These are phyloP conservation scores for Trichoderma koningiopsis DNA, from an alignment of 2,329 filamentous ascomycete species.

Conservation along the genomic window DNA sequence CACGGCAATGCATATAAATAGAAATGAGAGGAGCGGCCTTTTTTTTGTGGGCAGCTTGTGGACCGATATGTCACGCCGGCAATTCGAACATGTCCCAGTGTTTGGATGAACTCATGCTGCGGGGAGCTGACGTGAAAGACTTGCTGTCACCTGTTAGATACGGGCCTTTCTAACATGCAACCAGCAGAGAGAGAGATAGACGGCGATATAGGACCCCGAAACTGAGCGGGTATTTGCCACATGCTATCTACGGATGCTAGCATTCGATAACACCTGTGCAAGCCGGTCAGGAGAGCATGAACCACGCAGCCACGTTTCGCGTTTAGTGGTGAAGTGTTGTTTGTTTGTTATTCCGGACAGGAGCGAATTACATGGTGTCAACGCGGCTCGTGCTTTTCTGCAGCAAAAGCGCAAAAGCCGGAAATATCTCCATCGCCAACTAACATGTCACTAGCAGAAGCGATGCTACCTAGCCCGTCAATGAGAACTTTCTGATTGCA, in stretches of 20 bases:
- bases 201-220: not conserved
- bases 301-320: slow-evolving; percentile 7
- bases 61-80: not conserved
- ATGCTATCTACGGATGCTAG: not conserved
- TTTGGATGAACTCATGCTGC: not conserved
- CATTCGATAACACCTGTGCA: not conserved
- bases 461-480: not conserved
- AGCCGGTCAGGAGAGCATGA: not conserved
- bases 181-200: not conserved
- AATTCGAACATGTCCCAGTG: not conserved
- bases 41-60: not conserved
- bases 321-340: not conserved
- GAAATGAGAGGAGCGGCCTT: not conserved
- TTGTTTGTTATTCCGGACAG: not conserved
- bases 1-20: not conserved
- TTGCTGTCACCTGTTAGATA: not conserved
- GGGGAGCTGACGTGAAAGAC: not conserved
- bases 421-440: not conserved
- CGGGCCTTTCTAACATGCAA: not conserved
- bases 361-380: not conserved
- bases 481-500: not conserved
- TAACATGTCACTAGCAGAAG: not conserved
- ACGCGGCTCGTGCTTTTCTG: not conserved
- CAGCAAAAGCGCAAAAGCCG: not conserved
- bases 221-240: not conserved